Base-by-base conservation (phyloP, 495 filamentous ascomycete species). In the Penicillium diatomitis region DNA sequence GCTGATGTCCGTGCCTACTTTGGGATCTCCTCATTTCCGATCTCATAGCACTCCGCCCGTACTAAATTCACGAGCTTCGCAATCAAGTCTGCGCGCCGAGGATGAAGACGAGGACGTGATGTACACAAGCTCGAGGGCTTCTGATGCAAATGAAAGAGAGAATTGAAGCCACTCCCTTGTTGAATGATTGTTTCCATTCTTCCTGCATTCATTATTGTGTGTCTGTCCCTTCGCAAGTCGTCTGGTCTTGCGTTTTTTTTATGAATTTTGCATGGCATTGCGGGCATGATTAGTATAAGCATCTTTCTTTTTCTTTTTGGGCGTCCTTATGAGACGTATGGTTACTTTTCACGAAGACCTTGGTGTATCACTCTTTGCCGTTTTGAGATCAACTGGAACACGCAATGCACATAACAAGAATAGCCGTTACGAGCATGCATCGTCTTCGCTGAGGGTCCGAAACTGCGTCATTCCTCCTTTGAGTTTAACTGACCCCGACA, bases 1-100 rank as follows among this genome's bases (percentile, higher is more conserved):
- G 10, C 38, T 55, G 10, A 49, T 56, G 38, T 44, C 50, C 6
- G 32, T 65, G 46, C 51, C 66, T 39, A 54, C 60, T 5, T 42
- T 62, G 39, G 56, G 44, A 10, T 56, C 56, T 0, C 62, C 64
- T 8, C 55, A 58, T 5, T 48, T 58, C 6, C 62, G 67, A 32
- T 63, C 70, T 12, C 62, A 56, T n/a, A 74, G 70, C 33, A 72
- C 66, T 37, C 70, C 70, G 4, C 65, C 69, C n/a, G 59, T 67
- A 7, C 30, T 74, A 44, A 59, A 58, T 37, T 53, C 56, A 3
- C 54, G 42, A 36, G 46, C 38, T 8, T 32, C 41, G 8, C 52
- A 47, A n/a, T 40, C 56, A 7, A 54, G 50, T 20, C 38, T 50
- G n/a, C 50, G 55, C 10, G 46, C 45, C 5, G 46, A 44, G 3